These are phyloP conservation scores for Stagonosporopsis chrysanthemi DNA, from an alignment of 2,329 filamentous ascomycete genomes.

Conservation along the genomic window DNA sequence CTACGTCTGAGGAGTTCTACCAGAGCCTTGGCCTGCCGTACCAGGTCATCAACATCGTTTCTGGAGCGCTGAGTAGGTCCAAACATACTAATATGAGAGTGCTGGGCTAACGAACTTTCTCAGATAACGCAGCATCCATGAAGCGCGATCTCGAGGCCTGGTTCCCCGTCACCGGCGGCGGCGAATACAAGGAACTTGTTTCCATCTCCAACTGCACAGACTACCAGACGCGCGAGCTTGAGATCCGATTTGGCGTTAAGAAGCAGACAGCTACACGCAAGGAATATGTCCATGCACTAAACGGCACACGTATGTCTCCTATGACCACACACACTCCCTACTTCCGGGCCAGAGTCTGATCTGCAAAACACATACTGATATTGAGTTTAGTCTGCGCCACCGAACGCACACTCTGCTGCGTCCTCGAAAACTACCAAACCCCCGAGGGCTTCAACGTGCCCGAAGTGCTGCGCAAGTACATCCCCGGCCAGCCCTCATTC, in stretches of 20 bases:
- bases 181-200: slow-evolving; percentile 98
- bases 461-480: slow-evolving; percentile 63
- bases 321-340: neutral
- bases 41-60: slow-evolving; percentile 91
- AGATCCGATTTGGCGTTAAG: slow-evolving; percentile 91
- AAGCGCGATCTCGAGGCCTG: slow-evolving; percentile 97
- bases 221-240: slow-evolving; percentile 92
- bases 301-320: slow-evolving; percentile 65
- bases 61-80: slow-evolving; percentile 76
- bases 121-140: slow-evolving; percentile 64
- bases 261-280: slow-evolving; percentile 77
- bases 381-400: slow-evolving; percentile 73
- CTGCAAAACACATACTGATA: slow-evolving; percentile 10
- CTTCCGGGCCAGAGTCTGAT: neutral
- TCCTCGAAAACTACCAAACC: slow-evolving; percentile 97
- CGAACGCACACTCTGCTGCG: slow-evolving; percentile 89
- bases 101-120: neutral
- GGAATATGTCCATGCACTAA: slow-evolving; percentile 92
- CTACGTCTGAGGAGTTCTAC: slow-evolving; percentile 92
- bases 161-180: slow-evolving; percentile 63
- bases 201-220: slow-evolving; percentile 98
- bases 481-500: slow-evolving; percentile 88
- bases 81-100: neutral
- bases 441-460: slow-evolving; percentile 67
- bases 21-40: slow-evolving; percentile 88